Evolutionary conservation across 2,329 filamentous ascomycete species (phyloP), one percentile per base, ranked within the genome.

Genomic region (Talaromyces marneffei): DNA sequence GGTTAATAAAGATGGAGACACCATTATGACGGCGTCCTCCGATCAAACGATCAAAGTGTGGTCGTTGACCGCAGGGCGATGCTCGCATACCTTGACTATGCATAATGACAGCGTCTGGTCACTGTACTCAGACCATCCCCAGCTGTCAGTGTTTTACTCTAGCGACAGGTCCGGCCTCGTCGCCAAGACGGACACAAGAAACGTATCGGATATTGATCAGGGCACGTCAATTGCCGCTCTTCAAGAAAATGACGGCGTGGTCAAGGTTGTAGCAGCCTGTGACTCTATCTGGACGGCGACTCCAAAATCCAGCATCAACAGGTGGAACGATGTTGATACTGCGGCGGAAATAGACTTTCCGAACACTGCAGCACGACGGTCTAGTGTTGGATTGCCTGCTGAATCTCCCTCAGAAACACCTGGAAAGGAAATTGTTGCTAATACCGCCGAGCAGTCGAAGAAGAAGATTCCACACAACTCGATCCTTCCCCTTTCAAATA

Each of bases 51-150:
- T 99, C 79, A 99, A 99, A 78, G 86, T 97, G 62, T 99, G 94
- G 94, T 97, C 92, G 66, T 87, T 97, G 67, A 94, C 90, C 10
- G 93, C 92, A 23, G 94, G 94, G 60, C 85, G 94, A 67, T 99
- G 94, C 81, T 93, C 97, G 88, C 91, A 97, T 76, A 99, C 94
- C 0, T 84, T 99, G 68, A 97, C 92, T 59, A 99, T 99, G 94
- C 94, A 99, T 77, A 96, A 96, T 71, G 92, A 96, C 71, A 97
- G 92, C 72, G 91, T 99, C 23, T 99, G 94, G 94, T 95, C 91
- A 1, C 81, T 99, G 23, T 96, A 89, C 75, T 97, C 94, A 0
- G 87, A 93, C 59, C 86, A 96, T 68, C 92, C 92, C 0, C 84
- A 89, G 62, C 83, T 99, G 3, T 88, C 88, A 9, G 85, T 96